These are phyloP conservation scores for Piper longum DNA, from an alignment of 164 flowering plant species.

Conservation along the genomic window DNA sequence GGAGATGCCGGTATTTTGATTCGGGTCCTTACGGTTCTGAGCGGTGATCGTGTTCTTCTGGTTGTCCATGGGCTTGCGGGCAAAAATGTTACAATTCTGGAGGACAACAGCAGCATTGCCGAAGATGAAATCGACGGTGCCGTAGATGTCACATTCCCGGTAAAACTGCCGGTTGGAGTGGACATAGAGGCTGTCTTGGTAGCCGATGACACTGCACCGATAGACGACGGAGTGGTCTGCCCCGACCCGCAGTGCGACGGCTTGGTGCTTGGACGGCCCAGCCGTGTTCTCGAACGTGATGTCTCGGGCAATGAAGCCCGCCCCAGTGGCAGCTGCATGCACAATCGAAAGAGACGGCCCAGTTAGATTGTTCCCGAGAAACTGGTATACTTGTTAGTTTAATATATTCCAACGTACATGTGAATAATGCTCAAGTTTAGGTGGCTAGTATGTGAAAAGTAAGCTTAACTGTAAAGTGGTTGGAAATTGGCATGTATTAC, in stretches of 20 bases:
- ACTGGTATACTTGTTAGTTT: background rate
- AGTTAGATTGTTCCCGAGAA: background rate
- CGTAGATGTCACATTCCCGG: constrained; percentile 62
- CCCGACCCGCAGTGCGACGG: constrained; percentile 72
- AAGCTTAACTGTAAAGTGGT: background rate
- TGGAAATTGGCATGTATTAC: too few species aligned
- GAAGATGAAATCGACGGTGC: constrained; percentile 78
- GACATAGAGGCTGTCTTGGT: constrained; percentile 75
- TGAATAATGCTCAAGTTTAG: background rate
- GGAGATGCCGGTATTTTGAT: constrained; percentile 86
- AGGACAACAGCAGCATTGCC: constrained; percentile 81
- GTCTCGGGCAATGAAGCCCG: constrained; percentile 69
- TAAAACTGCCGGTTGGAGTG: constrained; percentile 75
- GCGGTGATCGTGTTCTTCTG: constrained; percentile 80
- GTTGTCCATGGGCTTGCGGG: constrained; percentile 48
- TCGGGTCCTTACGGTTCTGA: constrained; percentile 85
- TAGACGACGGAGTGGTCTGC: constrained; percentile 73
- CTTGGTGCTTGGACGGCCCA: constrained; percentile 73
- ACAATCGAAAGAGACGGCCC: background rate
- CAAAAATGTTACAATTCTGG: constrained; percentile 55
- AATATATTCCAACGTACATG: background rate
- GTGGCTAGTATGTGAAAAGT: background rate
- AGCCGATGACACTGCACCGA: constrained; percentile 56
- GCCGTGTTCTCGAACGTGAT: constrained; percentile 66
- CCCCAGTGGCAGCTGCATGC: constrained; percentile 56